Percentiles rank a stretch among this genome's conserved stretches.
phyloP scores from a whole-genome alignment of 805 yeast genomes.

The Monosporozyma solicola region DNA sequence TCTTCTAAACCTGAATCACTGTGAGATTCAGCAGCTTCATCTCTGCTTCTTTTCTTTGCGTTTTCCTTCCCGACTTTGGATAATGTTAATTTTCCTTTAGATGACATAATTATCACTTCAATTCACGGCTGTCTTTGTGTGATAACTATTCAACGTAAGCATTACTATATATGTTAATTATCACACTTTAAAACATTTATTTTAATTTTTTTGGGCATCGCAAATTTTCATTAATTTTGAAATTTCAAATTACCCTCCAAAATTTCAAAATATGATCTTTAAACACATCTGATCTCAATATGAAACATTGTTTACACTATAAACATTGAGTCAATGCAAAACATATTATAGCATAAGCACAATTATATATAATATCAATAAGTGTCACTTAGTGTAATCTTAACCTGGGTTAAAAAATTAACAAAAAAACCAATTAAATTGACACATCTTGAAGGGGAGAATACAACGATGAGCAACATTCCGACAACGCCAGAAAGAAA shows the following conservation, averaged over 20 bases:
- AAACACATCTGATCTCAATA: neutral
- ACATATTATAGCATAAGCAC: neutral
- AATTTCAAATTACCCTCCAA: neutral
- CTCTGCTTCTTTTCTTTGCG: neutral
- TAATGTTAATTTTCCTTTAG: neutral
- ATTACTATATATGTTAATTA: neutral
- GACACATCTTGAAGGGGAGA: neutral
- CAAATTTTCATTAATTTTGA: neutral
- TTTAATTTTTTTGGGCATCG: neutral
- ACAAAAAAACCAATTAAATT: neutral
- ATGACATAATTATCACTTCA: neutral
- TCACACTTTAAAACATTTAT: neutral
- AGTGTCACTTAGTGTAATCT: neutral
- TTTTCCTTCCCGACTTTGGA: neutral
- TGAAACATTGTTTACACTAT: neutral
- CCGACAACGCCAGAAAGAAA: neutral
- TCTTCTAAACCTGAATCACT: neutral
- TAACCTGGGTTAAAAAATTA: neutral
- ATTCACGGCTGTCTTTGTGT: neutral
- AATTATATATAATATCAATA: neutral
- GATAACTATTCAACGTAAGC: neutral
- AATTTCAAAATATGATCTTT: neutral
- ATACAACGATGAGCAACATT: neutral
- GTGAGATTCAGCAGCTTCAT: neutral
- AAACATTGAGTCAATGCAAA: neutral